phyloP scores from a whole-genome alignment of 78 protist genomes.

The Dictyostelium capitatum region DNA sequence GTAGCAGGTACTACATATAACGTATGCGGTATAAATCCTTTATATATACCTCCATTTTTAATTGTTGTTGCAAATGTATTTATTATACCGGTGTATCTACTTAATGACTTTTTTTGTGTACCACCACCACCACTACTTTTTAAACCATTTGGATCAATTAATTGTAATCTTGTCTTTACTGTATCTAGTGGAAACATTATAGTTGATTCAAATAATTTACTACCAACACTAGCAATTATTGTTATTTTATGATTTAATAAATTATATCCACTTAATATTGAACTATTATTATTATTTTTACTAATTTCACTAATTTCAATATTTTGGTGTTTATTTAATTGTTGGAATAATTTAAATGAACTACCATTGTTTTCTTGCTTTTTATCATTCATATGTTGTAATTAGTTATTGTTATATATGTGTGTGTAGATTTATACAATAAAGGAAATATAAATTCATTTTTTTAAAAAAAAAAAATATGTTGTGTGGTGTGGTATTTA shows the following conservation, averaged over 20 bases:
- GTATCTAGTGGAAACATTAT: conserved; percentile 75
- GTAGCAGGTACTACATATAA: conserved; percentile 58
- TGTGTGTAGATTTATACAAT: not conserved
- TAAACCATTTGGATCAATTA: conserved; percentile 2
- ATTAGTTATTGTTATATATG: not conserved
- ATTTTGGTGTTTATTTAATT: not conserved
- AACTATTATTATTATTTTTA: not conserved
- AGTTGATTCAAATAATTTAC: conserved; percentile 26
- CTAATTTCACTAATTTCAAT: not conserved
- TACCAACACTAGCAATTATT: conserved; percentile 27
- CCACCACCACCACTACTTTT: not conserved
- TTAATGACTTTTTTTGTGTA: too few relatives aligned
- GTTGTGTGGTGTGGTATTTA: too few relatives aligned
- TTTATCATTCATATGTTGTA: not conserved
- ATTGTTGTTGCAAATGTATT: not conserved
- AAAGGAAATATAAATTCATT: not conserved
- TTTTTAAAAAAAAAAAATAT: not conserved
- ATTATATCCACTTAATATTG: too few relatives aligned
- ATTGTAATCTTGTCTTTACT: conserved; percentile 63
- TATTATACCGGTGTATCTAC: not conserved
- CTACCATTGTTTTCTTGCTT: not conserved
- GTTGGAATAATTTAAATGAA: not conserved
- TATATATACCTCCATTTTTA: conserved; percentile 18
- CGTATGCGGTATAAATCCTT: conserved; percentile 61
- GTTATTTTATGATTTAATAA: too few relatives aligned